Percentiles rank a stretch among this genome's conserved stretches.
Conservation (phyloP, 768 basidiomycete genomes). For the Termitomyces sp. region DNA sequence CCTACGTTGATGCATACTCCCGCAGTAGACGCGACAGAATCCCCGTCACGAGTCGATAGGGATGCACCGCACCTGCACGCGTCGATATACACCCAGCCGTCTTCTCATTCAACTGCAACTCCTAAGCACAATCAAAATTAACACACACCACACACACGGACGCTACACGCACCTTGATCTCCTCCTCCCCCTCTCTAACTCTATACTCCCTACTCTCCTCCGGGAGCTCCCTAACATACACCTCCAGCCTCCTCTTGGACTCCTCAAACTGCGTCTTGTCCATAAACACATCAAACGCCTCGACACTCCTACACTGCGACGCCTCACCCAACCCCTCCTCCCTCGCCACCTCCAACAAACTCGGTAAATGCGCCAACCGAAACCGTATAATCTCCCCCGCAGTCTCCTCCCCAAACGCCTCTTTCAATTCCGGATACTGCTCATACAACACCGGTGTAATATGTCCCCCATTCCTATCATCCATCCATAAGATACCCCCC, state of each 20-base stretch:
- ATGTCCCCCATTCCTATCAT: slow-evolving; percentile 67
- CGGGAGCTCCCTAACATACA: slow-evolving; percentile 50
- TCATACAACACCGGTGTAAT: slow-evolving; percentile 57
- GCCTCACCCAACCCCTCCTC: slow-evolving; percentile 48
- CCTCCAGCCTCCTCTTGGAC: slow-evolving; percentile 39
- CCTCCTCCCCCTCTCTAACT: slow-evolving; percentile 27
- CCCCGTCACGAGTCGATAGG: slow-evolving; percentile 66
- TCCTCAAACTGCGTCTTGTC: slow-evolving; percentile 35
- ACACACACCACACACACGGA: neutral
- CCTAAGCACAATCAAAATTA: slow-evolving; percentile 29
- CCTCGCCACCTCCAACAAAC: slow-evolving; percentile 45
- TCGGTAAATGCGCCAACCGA: slow-evolving; percentile 52
- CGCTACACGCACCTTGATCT: slow-evolving; percentile 23
- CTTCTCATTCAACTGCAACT: slow-evolving; percentile 41
- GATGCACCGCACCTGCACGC: slow-evolving; percentile 60
- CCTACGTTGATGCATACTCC: slow-evolving; percentile 47
- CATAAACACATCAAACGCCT: slow-evolving; percentile 56
- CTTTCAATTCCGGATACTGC: slow-evolving; percentile 49
- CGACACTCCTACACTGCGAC: slow-evolving; percentile 56
- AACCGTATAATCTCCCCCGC: slow-evolving; percentile 59
- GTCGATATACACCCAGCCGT: slow-evolving; percentile 50
- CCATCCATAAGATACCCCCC: neutral
- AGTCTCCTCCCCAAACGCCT: slow-evolving; percentile 37
- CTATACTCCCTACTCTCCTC: slow-evolving; percentile 35
- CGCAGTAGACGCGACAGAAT: slow-evolving; percentile 50